Base-by-base conservation (phyloP, 805 yeast species). In the Kazachstania psychrophila region DNA sequence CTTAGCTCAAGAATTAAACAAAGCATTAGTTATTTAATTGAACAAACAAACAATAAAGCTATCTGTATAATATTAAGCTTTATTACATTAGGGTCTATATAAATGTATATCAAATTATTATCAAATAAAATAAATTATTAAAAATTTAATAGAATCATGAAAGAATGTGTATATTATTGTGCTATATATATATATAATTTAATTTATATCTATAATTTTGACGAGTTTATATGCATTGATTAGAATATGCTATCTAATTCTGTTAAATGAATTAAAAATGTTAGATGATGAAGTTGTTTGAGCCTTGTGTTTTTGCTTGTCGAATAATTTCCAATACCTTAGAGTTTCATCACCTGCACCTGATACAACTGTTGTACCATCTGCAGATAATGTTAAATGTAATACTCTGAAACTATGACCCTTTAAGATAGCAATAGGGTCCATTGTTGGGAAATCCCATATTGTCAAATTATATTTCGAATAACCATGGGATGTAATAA, bases 331-430 rank as follows among this genome's bases (percentile, higher is more conserved):
- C 98, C 98, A 92, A 56, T 92, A 85, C 45, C 98, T 61, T 39
- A 92, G 64, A 0, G 98, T 92, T 59, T 92, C 98, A 61, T 92
- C 98, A 4, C 97, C 98, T 1, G 98, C 96, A 2, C 98, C 98
- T 0, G 98, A 88, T 2, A 89, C 98, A 11, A 92, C 81, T 0
- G 96, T 87, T 44, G 85, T 87, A 0, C 98, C 98, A 61, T 92
- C 97, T 0, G 96, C 95, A 14, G 95, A 82, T 63, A 89, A 68
- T 4, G 95, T 75, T 48, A 92, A 66, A 56, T 92, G 92, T 34
- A 92, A 65, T 10, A 92, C 97, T 43, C 98, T 70, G 54, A 81
- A 85, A 1, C 95, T 85, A 56, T 92, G 98, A 0, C 97, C 98
- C 11, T 94, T 85, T 37, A 92, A 70, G 16, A 88, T 84, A 0